Conservation (phyloP, 2,329 filamentous ascomycete genomes). For the Aureobasidium zeae region DNA sequence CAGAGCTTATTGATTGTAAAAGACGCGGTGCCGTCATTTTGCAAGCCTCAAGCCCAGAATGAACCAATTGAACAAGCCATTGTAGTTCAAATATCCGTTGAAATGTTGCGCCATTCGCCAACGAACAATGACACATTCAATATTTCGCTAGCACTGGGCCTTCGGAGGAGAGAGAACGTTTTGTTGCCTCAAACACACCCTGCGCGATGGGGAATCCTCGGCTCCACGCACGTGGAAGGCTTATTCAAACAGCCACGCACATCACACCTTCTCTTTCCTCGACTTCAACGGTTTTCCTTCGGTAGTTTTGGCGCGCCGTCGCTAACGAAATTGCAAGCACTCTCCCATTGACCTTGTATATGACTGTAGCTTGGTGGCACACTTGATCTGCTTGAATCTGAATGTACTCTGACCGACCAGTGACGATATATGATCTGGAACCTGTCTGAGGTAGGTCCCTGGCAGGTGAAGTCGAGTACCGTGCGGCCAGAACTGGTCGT, state of each 20-base stretch:
- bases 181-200: conserved; percentile 8
- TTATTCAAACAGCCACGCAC: conserved; percentile 10
- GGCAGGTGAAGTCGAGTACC: not conserved
- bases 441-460: not conserved
- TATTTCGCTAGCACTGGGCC: conserved; percentile 6
- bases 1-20: too few species aligned
- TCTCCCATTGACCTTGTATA: too few species aligned
- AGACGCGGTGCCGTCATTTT: not conserved
- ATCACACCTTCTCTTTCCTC: too few species aligned
- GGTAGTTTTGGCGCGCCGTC: too few species aligned
- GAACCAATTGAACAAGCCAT: not conserved
- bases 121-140: conserved; percentile 6
- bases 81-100: not conserved
- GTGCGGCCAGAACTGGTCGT: conserved; percentile 7
- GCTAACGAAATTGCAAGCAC: too few species aligned
- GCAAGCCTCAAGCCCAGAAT: not conserved
- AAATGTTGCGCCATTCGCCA: not conserved
- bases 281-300: conserved; percentile 11
- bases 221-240: conserved; percentile 1
- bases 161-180: not conserved
- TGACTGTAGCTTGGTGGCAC: too few species aligned
- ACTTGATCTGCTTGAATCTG: too few species aligned
- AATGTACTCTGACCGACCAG: too few species aligned
- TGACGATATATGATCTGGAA: not conserved
- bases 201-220: conserved; percentile 13